A percentile compares a stretch with the other conserved stretches of the same genome.
Conservation (phyloP, 495 filamentous ascomycete genomes). For the Parachaetomium inaequale region DNA sequence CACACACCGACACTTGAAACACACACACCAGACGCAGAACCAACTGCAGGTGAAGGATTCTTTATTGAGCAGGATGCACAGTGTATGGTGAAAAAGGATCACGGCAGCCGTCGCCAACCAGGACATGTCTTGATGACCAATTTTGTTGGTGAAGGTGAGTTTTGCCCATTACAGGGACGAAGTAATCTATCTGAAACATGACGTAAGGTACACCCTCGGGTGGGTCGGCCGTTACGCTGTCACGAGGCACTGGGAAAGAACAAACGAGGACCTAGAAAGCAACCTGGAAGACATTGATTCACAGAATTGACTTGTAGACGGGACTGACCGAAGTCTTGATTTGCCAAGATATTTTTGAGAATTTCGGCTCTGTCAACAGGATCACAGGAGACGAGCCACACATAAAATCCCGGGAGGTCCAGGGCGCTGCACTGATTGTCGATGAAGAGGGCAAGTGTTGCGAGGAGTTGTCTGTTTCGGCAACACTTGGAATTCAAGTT, state of each 20-base stretch:
- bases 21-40: not conserved
- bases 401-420: too few species aligned
- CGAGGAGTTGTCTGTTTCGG: too few species aligned
- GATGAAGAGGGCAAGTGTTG: too few species aligned
- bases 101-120: not conserved
- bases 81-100: not conserved
- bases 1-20: slow-evolving; percentile 14
- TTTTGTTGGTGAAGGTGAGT: not conserved
- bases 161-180: not conserved
- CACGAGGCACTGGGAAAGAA: not conserved
- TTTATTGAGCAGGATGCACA: not conserved
- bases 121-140: not conserved
- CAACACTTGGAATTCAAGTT: too few species aligned
- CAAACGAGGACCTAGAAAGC: not conserved
- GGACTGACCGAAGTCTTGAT: too few species aligned
- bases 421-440: too few species aligned
- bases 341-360: too few species aligned
- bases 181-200: not conserved
- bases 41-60: not conserved
- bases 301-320: too few species aligned
- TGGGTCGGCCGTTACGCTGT: too few species aligned
- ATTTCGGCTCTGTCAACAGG: too few species aligned
- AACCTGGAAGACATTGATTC: not conserved
- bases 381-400: too few species aligned
- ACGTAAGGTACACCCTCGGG: not conserved